phyloP scores from a whole-genome alignment of 1,139 yeast species.

The Hyphopichia fennica region DNA sequence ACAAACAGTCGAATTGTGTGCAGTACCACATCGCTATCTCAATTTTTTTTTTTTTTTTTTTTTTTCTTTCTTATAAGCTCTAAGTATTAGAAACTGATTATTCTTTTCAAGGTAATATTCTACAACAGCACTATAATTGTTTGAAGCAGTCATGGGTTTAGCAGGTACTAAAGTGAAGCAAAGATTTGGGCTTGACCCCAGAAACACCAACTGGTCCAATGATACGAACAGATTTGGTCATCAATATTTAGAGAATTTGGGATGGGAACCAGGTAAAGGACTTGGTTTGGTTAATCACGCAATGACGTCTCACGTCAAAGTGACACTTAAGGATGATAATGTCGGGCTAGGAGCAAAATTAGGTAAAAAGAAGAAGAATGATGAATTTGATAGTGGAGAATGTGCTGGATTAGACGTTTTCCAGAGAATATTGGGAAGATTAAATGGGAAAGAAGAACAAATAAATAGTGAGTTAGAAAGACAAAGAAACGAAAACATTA shows the following conservation, averaged over 20 bases:
- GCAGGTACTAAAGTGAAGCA: slow-evolving; percentile 84
- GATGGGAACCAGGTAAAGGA: slow-evolving; percentile 93
- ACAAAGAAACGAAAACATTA: slow-evolving; percentile 63
- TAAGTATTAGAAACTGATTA: not conserved
- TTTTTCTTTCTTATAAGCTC: not conserved
- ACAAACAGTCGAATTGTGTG: too few relatives aligned
- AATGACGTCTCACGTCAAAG: slow-evolving; percentile 78
- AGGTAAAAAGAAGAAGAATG: slow-evolving; percentile 52
- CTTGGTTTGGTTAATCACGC: slow-evolving; percentile 70
- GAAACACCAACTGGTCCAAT: slow-evolving; percentile 94
- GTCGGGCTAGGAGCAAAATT: slow-evolving; percentile 84
- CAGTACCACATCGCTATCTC: slow-evolving; percentile 3
- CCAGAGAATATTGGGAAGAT: slow-evolving; percentile 83
- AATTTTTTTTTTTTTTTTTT: slow-evolving; percentile 1
- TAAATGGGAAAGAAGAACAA: slow-evolving; percentile 72
- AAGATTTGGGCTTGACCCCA: slow-evolving; percentile 87
- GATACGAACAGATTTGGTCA: slow-evolving; percentile 85
- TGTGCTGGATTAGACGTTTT: slow-evolving; percentile 91
- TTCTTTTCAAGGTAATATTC: not conserved
- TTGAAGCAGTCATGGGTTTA: slow-evolving; percentile 63
- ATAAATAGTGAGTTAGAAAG: slow-evolving; percentile 61
- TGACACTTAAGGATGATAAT: slow-evolving; percentile 75
- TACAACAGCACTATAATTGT: not conserved
- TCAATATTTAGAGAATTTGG: slow-evolving; percentile 73
- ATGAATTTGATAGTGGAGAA: slow-evolving; percentile 74